A percentile compares a stretch with the other conserved stretches of the same genome.
Evolutionary conservation across 164 flowering plant species (phyloP).

Genomic region (Stephania cephalantha): DNA sequence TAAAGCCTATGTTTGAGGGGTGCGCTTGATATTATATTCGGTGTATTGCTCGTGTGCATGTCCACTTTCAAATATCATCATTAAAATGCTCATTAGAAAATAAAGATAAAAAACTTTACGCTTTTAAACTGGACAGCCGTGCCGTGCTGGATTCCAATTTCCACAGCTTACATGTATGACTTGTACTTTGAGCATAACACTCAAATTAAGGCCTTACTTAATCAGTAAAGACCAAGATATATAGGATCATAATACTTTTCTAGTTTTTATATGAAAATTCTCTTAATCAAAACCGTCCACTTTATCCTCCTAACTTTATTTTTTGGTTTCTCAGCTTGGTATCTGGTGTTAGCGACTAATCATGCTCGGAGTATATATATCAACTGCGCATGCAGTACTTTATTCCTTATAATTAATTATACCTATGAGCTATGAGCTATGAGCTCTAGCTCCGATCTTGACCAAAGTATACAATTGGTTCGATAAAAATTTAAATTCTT

Average conservation of each 20-base stretch:
- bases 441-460: too few species aligned
- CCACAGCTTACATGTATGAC: background rate
- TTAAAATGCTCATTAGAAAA: background rate
- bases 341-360: too few species aligned
- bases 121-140: background rate
- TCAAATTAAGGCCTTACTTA: background rate
- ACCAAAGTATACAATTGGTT: too few species aligned
- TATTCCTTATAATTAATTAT: too few species aligned
- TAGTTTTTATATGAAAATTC: too few species aligned
- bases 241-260: background rate
- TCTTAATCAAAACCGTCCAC: too few species aligned
- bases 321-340: too few species aligned
- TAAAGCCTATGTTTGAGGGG: constrained; percentile 2
- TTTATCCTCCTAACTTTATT: too few species aligned
- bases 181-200: background rate
- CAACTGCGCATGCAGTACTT: too few species aligned
- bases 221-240: background rate
- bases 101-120: background rate
- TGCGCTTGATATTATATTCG: background rate
- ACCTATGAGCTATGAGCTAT: too few species aligned
- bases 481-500: too few species aligned
- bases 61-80: background rate
- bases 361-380: too few species aligned
- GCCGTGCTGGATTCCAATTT: constrained; percentile 1
- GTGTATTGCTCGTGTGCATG: constrained; percentile 1